Evolutionary conservation across 2,329 filamentous ascomycete species (phyloP).

Genomic region (Monosporascus ibericus): DNA sequence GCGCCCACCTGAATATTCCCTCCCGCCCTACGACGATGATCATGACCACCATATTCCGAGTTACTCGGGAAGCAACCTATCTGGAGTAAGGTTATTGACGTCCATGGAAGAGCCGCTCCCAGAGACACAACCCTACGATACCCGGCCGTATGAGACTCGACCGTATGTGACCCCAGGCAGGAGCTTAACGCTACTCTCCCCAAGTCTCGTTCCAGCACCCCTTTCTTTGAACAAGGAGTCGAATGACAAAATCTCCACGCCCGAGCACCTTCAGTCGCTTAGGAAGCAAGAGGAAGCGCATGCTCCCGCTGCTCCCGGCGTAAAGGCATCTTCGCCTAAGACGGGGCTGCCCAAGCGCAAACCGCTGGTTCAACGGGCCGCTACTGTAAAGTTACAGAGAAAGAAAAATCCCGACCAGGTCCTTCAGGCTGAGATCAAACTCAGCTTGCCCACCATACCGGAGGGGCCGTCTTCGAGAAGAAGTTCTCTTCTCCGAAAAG

Average conservation of each 20-base stretch:
- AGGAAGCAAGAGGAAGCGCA: conserved; percentile 32
- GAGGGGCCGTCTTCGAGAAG: conserved; percentile 42
- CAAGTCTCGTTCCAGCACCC: conserved; percentile 18
- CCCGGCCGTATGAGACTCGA: conserved; percentile 19
- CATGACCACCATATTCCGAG: conserved; percentile 39
- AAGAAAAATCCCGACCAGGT: conserved; percentile 27
- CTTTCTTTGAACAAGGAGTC: conserved; percentile 14
- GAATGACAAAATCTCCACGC: conserved; percentile 26
- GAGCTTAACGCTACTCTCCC: conserved; percentile 7
- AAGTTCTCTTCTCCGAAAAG: conserved; percentile 27
- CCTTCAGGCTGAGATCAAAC: conserved; percentile 27
- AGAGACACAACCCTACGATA: conserved; percentile 50
- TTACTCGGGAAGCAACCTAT: conserved; percentile 37
- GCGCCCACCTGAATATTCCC: conserved; percentile 51
- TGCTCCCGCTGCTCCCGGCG: conserved; percentile 15
- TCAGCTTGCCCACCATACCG: conserved; percentile 44
- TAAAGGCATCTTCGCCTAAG: conserved; percentile 7
- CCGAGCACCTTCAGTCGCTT: conserved; percentile 30
- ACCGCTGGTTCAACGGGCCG: conserved; percentile 16
- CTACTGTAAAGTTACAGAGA: conserved; percentile 48
- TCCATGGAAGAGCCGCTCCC: conserved; percentile 51
- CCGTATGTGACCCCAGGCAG: conserved; percentile 46
- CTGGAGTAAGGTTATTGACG: conserved; percentile 55
- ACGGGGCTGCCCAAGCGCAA: conserved; percentile 16
- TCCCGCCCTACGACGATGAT: conserved; percentile 52